phyloP scores from a whole-genome alignment of 768 basidiomycete species.

The Boletus vinaceobasis region DNA sequence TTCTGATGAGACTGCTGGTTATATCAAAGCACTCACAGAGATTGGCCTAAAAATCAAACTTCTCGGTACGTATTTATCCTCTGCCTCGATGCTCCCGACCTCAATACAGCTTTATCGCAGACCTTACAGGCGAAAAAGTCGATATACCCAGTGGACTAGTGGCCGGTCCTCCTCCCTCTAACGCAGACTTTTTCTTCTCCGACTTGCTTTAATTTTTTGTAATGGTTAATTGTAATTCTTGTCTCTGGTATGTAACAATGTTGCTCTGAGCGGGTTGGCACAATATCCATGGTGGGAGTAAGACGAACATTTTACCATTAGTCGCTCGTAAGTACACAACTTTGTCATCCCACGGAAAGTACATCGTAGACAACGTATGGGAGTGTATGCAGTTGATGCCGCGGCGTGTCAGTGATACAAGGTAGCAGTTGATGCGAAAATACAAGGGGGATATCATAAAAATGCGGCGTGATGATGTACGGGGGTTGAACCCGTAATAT shows the following conservation, averaged over 20 bases:
- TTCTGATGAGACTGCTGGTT: constrained; percentile 81
- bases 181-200: constrained; percentile 84
- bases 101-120: constrained; percentile 36
- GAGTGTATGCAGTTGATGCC: constrained; percentile 61
- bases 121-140: constrained; percentile 85
- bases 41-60: constrained; percentile 91
- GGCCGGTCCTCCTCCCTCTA: constrained; percentile 75
- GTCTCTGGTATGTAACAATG: not conserved
- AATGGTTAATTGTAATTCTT: constrained; percentile 8
- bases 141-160: constrained; percentile 80
- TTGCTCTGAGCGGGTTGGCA: not conserved
- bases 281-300: constrained; percentile 6
- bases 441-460: constrained; percentile 9
- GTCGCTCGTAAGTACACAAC: constrained; percentile 17
- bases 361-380: constrained; percentile 11
- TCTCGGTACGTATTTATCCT: constrained; percentile 51
- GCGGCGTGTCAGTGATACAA: constrained; percentile 22
- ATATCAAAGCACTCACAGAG: constrained; percentile 84
- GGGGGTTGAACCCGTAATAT: constrained; percentile 86
- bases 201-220: constrained; percentile 41
- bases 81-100: not conserved
- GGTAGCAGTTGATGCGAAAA: constrained; percentile 27
- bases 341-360: constrained; percentile 15
- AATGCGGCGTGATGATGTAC: constrained; percentile 40
- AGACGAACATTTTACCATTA: constrained; percentile 20